Evolutionary conservation across 768 basidiomycete species (phyloP), one percentile per base, ranked within the genome.

Genomic region (Albatrellus ellisii): DNA sequence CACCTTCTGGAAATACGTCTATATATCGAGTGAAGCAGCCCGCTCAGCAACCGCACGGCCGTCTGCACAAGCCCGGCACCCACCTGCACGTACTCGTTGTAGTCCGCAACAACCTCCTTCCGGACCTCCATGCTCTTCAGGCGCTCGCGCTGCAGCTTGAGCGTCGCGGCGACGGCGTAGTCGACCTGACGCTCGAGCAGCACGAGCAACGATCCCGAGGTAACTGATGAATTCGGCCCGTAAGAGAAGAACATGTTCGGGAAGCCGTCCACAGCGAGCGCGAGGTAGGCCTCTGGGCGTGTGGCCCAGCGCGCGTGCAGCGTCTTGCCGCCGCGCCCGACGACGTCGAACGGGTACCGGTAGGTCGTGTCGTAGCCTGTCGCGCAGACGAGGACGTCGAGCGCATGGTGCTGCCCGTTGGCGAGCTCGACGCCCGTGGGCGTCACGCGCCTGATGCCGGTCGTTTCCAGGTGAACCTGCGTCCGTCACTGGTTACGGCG

Each of bases 351-450:
- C 8, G 43, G 36, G 9, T 45, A 49, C 7, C 34, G 41, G 36
- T 41, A 55, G 8, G 45, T 33, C 3, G 52, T 46, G 43, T 57
- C 52, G 45, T 47, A 55, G 21, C 57, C 55, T 9, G 60, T 62
- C 3, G 60, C 60, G 41, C 51, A 52, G 8, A 60, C 49, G 43
- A 62, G 56, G 21, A 56, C 51, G 45, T 62, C 60, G 49, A 57
- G 56, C 32, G 52, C 49, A 33, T 48, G 50, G 33, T 51, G 43
- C 12, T 25, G 18, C 2, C 59, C 59, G 27, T 60, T 56, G 22
- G 21, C 40, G 8, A 48, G 49, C 40, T 52, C 47, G 36, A 61
- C 55, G 3, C 61, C 61, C 0, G 50, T 52, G 36, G 48, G 44
- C 1, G 54, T 59, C 41, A 61, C 45, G 8, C 50, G 44, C 35